Conservation (phyloP, 1,284 basidiomycete genomes). For the Agaricales sp. region DNA sequence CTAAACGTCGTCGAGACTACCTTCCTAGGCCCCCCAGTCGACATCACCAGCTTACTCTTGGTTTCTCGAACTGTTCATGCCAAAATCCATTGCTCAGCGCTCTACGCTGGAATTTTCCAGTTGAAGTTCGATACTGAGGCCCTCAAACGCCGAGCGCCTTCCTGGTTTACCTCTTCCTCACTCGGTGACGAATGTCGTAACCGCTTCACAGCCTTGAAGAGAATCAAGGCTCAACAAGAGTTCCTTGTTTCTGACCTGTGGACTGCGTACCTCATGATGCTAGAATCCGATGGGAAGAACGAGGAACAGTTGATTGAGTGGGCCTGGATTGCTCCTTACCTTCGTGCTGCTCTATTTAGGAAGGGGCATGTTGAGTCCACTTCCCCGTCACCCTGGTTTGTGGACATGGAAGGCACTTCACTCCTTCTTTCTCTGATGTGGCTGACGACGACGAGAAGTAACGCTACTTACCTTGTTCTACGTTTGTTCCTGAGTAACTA, state of each 20-base stretch:
- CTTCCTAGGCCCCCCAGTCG: conserved; percentile 29
- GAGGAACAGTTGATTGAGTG: conserved; percentile 35
- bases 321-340: conserved; percentile 21
- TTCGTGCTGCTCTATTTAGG: conserved; percentile 7
- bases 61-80: conserved; percentile 36
- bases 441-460: conserved; percentile 39
- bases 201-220: conserved; percentile 24
- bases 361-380: conserved; percentile 8
- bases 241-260: conserved; percentile 33
- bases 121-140: conserved; percentile 52
- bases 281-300: conserved; percentile 65
- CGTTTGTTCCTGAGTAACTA: not conserved
- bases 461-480: conserved; percentile 6
- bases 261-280: conserved; percentile 57
- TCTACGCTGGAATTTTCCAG: conserved; percentile 55
- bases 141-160: conserved; percentile 38
- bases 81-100: conserved; percentile 30
- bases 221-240: conserved; percentile 20
- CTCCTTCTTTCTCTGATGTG: conserved; percentile 47
- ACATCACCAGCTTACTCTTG: conserved; percentile 35
- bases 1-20: conserved; percentile 12
- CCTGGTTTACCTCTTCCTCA: conserved; percentile 25
- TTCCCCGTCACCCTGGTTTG: conserved; percentile 16
- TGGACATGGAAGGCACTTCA: conserved; percentile 25
- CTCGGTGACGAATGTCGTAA: conserved; percentile 28